Percentiles rank a stretch among this genome's conserved stretches.
phyloP scores from a whole-genome alignment of 768 basidiomycete species.

The Lactarius hengduanensis region DNA sequence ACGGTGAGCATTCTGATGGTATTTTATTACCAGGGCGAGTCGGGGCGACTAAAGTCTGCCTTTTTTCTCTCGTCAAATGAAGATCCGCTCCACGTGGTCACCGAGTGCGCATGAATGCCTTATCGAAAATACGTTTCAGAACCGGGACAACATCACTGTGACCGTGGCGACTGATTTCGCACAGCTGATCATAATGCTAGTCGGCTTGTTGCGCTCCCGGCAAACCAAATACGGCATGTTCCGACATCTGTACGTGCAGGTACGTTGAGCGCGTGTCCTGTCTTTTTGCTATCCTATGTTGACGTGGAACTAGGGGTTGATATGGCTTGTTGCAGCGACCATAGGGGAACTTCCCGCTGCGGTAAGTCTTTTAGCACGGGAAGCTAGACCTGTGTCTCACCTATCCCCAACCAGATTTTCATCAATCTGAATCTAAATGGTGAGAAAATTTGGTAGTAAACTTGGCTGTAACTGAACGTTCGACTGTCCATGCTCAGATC shows the following conservation, averaged over 20 bases:
- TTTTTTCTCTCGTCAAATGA: not conserved
- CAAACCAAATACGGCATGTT: not conserved
- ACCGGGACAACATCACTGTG: constrained; percentile 9
- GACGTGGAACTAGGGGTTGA: constrained; percentile 14
- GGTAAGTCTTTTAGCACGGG: not conserved
- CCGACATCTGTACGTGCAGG: constrained; percentile 13
- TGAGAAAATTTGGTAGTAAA: not conserved
- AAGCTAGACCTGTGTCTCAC: not conserved
- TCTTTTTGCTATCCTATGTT: not conserved
- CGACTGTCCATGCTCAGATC: not conserved
- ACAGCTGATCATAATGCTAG: constrained; percentile 11
- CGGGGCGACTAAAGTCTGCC: not conserved
- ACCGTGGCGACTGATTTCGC: constrained; percentile 14
- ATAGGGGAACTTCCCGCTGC: constrained; percentile 9
- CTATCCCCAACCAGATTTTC: constrained; percentile 10
- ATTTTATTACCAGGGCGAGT: not conserved
- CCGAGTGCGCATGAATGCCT: not conserved
- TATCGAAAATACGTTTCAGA: not conserved
- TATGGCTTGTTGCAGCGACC: constrained; percentile 14
- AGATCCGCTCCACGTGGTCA: constrained; percentile 11
- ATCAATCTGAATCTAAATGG: constrained; percentile 21
- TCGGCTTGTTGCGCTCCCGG: constrained; percentile 11
- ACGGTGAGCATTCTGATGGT: not conserved
- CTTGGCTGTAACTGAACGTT: not conserved
- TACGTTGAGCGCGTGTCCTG: not conserved